Evolutionary conservation across 768 basidiomycete genomes (phyloP).

Genomic region (Boletus subparvulus): DNA sequence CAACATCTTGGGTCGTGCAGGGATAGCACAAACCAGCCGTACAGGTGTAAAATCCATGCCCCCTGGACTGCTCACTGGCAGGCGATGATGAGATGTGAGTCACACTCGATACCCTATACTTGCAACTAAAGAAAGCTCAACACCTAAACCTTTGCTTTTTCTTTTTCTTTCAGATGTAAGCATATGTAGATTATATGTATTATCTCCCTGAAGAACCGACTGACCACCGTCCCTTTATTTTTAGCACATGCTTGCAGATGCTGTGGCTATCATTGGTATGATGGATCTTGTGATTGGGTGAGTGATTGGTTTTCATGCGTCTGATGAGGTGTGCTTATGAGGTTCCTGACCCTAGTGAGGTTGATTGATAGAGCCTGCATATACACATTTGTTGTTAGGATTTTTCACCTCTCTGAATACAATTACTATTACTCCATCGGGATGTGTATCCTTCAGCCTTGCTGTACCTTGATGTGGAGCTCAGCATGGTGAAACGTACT

Average conservation of each 20-base stretch:
- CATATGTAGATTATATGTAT: not conserved
- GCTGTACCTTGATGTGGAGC: not conserved
- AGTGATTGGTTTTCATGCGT: slow-evolving; percentile 32
- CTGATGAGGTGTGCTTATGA: not conserved
- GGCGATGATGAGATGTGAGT: slow-evolving; percentile 95
- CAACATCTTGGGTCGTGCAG: slow-evolving; percentile 34
- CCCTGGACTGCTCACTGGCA: slow-evolving; percentile 95
- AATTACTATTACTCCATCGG: slow-evolving; percentile 1
- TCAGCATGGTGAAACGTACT: too few species aligned
- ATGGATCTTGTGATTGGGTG: slow-evolving; percentile 98
- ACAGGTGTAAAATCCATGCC: slow-evolving; percentile 95
- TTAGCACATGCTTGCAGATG: slow-evolving; percentile 90
- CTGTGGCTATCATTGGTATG: slow-evolving; percentile 95
- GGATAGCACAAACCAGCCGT: slow-evolving; percentile 94
- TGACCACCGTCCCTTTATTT: slow-evolving; percentile 32
- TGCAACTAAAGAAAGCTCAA: not conserved
- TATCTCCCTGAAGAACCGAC: not conserved
- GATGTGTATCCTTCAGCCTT: not conserved
- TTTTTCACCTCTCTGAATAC: slow-evolving; percentile 5
- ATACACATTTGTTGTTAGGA: slow-evolving; percentile 3
- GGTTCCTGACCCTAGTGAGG: slow-evolving; percentile 20
- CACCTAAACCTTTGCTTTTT: slow-evolving; percentile 1
- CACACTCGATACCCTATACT: not conserved
- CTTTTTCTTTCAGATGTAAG: slow-evolving; percentile 39
- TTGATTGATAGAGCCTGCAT: slow-evolving; percentile 30